phyloP scores from a whole-genome alignment of 1,139 yeast species.

The Yamadazyma conglobata region DNA sequence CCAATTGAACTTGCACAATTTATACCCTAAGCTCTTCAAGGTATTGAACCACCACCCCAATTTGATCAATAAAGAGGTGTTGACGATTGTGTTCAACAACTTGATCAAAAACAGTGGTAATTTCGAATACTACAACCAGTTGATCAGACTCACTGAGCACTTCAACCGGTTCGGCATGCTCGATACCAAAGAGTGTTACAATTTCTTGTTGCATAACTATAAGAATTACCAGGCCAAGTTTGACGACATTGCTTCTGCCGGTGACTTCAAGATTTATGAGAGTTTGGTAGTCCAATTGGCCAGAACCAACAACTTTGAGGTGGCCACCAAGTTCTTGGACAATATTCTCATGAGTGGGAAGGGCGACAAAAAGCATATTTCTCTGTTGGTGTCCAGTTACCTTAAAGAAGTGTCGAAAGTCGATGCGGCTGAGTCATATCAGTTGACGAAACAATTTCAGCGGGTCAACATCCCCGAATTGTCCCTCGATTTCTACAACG shows the following conservation, averaged over 20 bases:
- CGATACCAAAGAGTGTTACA: constrained; percentile 20
- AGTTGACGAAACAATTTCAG: constrained; percentile 29
- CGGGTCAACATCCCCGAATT: constrained; percentile 36
- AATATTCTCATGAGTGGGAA: constrained; percentile 33
- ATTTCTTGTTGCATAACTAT: constrained; percentile 27
- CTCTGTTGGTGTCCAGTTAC: constrained; percentile 31
- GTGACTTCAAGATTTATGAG: constrained; percentile 49
- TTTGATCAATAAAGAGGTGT: constrained; percentile 21
- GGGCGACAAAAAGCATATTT: constrained; percentile 23
- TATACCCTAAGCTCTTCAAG: constrained; percentile 27
- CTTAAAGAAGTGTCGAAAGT: constrained; percentile 23
- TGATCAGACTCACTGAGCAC: constrained; percentile 23
- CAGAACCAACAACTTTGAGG: constrained; percentile 42
- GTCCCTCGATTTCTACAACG: constrained; percentile 28
- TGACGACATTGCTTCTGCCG: constrained; percentile 3
- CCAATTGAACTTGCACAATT: constrained; percentile 23
- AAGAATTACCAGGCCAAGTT: constrained; percentile 18
- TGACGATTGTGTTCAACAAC: constrained; percentile 17
- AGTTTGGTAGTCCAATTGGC: constrained; percentile 50
- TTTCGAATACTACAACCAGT: constrained; percentile 16
- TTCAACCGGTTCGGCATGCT: constrained; percentile 20
- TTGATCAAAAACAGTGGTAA: constrained; percentile 10
- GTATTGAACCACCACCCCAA: constrained; percentile 28
- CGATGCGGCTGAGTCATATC: constrained; percentile 23
- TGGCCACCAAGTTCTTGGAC: constrained; percentile 58